Percentiles rank a stretch among this genome's conserved stretches.
phyloP scores from a whole-genome alignment of 192 early-diverging fungal genomes.

The Cetraspora pellucida region DNA sequence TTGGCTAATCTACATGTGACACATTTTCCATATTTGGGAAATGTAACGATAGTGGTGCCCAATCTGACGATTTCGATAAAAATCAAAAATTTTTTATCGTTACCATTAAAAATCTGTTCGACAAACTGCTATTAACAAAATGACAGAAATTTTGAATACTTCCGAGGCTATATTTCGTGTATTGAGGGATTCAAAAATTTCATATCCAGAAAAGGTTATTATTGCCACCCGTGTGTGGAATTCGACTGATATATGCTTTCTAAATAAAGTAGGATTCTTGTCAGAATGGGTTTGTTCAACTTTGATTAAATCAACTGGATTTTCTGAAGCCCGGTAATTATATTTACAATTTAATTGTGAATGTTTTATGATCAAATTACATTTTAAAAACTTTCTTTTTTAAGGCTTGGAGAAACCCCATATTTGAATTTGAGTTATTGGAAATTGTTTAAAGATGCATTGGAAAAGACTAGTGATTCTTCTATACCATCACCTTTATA shows the following conservation, averaged over 20 bases:
- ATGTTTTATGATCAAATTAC: background rate
- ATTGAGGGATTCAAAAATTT: background rate
- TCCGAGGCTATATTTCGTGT: background rate
- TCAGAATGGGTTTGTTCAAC: background rate
- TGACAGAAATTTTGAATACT: too few relatives aligned
- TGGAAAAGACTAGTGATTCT: background rate
- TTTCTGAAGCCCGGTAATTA: background rate
- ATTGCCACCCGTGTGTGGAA: background rate
- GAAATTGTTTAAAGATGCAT: background rate
- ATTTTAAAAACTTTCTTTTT: background rate
- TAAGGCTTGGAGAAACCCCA: background rate
- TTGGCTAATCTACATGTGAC: too few relatives aligned
- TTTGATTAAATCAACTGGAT: background rate
- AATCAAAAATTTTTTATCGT: too few relatives aligned
- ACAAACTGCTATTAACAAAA: too few relatives aligned
- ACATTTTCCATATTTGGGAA: too few relatives aligned
- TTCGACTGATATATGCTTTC: background rate
- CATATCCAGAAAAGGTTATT: background rate
- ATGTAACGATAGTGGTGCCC: too few relatives aligned
- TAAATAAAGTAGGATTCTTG: background rate
- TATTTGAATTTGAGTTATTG: background rate
- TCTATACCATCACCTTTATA: background rate
- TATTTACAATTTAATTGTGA: background rate
- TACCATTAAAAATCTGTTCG: too few relatives aligned
- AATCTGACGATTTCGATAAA: too few relatives aligned